Base-by-base conservation (phyloP, 768 basidiomycete species). In the Cystobasidiopsis lactophilus region DNA sequence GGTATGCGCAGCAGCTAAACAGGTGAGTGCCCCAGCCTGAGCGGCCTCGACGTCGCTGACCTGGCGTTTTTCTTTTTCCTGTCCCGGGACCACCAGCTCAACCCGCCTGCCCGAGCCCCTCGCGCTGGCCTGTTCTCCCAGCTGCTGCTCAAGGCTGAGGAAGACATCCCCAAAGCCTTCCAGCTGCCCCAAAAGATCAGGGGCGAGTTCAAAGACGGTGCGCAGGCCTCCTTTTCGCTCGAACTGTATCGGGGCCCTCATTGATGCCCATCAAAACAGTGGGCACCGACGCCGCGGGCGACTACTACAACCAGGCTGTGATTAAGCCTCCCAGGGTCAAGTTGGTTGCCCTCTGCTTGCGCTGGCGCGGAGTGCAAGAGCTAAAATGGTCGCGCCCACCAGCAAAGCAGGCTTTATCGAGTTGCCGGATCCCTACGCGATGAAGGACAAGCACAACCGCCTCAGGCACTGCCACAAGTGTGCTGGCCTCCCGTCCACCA, bases 401-500 rank as follows among this genome's bases (percentile, higher is more conserved):
- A 47, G 45, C 24, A 47, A 47, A 47, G 24, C 23, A 14, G 45
- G 45, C 29, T 31, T 47, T 11, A 27, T 47, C 27, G 93, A 96
- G 63, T 88, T 88, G 50, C 79, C 88, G 26, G 93, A 96, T 66
- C 76, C 82, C 11, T 77, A 80, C 69, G 77, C 82, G 40, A 71
- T 89, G 44, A 81, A 79, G 63, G 89, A 95, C 66, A 75, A 78
- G 60, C 84, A 81, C 62, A 80, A 82, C 1, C 72, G 73, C 0
- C 76, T 81, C 2, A 77, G 93, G n/a, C 70, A 89, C 29, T 98
- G 93, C 65, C 93, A 83, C 69, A 77, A 74, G 54, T 98, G 93
- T 65, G 79, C 81, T 40, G 77, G 75, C 18, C 82, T 88, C 5
- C 80, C 60, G 66, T 75, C 59, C 61, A 72, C 62, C 75, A 75